phyloP scores from a whole-genome alignment of 805 yeast species.

The Candida orba region DNA sequence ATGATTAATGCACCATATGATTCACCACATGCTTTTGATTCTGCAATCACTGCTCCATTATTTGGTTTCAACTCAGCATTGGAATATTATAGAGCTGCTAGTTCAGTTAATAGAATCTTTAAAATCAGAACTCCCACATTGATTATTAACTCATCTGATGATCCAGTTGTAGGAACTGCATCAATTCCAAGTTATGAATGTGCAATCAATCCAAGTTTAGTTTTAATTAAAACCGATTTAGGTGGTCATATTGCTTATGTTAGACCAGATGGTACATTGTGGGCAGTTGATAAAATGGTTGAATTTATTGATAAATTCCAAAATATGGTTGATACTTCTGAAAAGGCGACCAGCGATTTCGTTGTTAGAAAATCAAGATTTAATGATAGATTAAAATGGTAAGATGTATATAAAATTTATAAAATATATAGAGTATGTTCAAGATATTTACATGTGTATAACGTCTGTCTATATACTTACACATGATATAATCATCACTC shows the following conservation, averaged over 20 bases:
- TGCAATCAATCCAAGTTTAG: conserved; percentile 48
- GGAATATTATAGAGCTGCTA: conserved; percentile 59
- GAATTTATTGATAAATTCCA: conserved; percentile 34
- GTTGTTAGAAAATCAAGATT: conserved; percentile 13
- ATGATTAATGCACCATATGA: conserved; percentile 30
- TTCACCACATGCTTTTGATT: conserved; percentile 51
- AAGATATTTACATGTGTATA: background rate
- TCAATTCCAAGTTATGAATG: conserved; percentile 45
- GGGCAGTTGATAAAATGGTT: conserved; percentile 39
- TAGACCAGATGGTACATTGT: conserved; percentile 36
- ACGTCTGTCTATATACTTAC: background rate
- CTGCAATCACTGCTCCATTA: conserved; percentile 49
- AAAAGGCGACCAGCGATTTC: conserved; percentile 14
- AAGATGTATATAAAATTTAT: background rate
- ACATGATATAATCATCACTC: background rate
- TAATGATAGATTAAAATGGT: conserved; percentile 9
- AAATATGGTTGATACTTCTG: conserved; percentile 22
- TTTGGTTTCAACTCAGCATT: conserved; percentile 57
- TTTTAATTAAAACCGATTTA: conserved; percentile 48
- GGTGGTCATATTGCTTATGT: conserved; percentile 68
- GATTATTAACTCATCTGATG: conserved; percentile 57
- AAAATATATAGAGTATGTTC: background rate
- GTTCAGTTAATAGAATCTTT: conserved; percentile 49
- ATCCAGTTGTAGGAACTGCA: conserved; percentile 52
- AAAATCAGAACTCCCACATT: conserved; percentile 56